A percentile compares a stretch with the other conserved stretches of the same genome.
phyloP scores from a whole-genome alignment of 2,329 filamentous ascomycete species.

The Chaetomiaceae sp. region DNA sequence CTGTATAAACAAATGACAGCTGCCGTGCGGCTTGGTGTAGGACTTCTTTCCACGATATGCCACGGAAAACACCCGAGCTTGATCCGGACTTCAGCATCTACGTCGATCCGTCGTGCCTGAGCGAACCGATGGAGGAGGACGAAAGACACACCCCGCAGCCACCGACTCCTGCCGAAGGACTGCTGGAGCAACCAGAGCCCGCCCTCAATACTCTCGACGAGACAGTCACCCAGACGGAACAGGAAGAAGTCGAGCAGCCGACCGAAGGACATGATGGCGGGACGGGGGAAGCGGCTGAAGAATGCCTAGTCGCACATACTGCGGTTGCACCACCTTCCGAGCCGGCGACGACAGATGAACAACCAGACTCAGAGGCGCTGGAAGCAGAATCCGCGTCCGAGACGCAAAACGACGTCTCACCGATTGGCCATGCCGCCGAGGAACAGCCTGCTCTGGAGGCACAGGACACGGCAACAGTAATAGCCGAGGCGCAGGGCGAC shows the following conservation, averaged over 20 bases:
- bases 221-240: not conserved
- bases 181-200: not conserved
- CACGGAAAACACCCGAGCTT: constrained; percentile 20
- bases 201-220: not conserved
- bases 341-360: not conserved
- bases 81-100: constrained; percentile 43
- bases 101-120: constrained; percentile 41
- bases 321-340: not conserved
- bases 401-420: not conserved
- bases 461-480: not conserved
- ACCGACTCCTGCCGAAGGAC: constrained; percentile 13
- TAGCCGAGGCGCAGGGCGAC: not conserved
- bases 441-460: not conserved
- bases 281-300: not conserved
- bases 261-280: not conserved
- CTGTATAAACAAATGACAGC: constrained; percentile 13
- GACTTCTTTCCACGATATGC: constrained; percentile 4
- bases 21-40: constrained; percentile 4
- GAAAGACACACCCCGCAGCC: constrained; percentile 15
- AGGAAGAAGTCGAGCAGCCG: not conserved
- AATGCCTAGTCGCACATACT: not conserved
- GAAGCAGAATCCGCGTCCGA: not conserved
- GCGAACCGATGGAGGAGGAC: constrained; percentile 36
- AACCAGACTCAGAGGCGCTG: not conserved
- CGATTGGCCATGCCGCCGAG: not conserved